phyloP scores from a whole-genome alignment of 2,329 filamentous ascomycete genomes.

The Trichoderma asperellum region DNA sequence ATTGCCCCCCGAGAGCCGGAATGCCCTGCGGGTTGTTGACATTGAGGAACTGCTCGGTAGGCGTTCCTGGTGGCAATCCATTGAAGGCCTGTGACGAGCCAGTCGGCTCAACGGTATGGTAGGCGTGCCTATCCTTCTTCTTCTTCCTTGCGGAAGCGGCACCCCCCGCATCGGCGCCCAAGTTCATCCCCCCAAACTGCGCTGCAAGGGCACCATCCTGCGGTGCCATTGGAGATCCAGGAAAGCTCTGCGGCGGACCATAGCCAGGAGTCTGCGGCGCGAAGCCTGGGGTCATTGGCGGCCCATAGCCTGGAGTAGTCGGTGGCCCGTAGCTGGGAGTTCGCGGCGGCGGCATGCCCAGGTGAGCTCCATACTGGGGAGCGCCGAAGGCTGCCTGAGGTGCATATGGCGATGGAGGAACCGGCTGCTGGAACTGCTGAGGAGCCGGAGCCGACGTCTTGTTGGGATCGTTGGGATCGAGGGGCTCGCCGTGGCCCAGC shows the following conservation, averaged over 20 bases:
- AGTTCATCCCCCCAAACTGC: conserved; percentile 78
- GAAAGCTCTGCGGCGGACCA: conserved; percentile 39
- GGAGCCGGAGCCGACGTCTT: conserved; percentile 54
- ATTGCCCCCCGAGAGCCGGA: conserved; percentile 49
- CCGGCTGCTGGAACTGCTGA: conserved; percentile 60
- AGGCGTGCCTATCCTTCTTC: conserved; percentile 95
- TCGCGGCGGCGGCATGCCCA: conserved; percentile 40
- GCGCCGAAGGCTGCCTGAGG: conserved; percentile 46
- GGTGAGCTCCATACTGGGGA: conserved; percentile 34
- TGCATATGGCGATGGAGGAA: conserved; percentile 59
- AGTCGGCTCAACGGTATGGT: conserved; percentile 79
- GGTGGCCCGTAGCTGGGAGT: not conserved
- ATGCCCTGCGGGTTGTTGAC: conserved; percentile 34
- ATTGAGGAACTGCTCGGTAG: conserved; percentile 49
- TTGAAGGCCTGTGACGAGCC: conserved; percentile 72
- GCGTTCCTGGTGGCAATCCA: conserved; percentile 63
- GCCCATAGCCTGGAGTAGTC: conserved; percentile 33
- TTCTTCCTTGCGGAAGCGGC: conserved; percentile 64
- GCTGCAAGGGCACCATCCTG: conserved; percentile 61
- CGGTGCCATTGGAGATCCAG: conserved; percentile 38
- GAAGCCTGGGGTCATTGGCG: conserved; percentile 38
- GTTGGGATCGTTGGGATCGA: conserved; percentile 60
- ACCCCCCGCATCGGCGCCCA: conserved; percentile 49
- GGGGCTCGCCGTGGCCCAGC: conserved; percentile 58
- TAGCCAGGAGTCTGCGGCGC: conserved; percentile 32